Conservation (phyloP, 192 early-diverging fungal species). For the Coemansia sp. region DNA sequence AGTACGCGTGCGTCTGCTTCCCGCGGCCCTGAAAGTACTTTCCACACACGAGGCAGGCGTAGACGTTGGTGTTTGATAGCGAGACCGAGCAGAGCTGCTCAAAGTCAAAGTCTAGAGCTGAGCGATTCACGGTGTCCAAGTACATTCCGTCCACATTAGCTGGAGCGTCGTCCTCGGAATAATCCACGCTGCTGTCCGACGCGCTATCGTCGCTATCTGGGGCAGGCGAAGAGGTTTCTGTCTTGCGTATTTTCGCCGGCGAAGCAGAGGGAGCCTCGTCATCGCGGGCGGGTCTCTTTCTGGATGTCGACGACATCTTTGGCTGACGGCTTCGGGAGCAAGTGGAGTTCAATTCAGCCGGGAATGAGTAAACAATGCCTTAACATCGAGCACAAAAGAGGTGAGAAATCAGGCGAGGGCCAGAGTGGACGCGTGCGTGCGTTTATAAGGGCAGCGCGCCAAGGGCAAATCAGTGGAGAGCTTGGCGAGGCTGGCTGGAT, state of each 20-base stretch:
- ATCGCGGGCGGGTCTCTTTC: conserved; percentile 1
- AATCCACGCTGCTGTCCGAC: background rate
- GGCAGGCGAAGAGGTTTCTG: background rate
- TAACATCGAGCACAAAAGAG: too few relatives aligned
- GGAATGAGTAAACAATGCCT: too few relatives aligned
- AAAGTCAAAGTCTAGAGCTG: conserved; percentile 96
- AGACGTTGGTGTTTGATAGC: conserved; percentile 88
- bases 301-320: conserved; percentile 2
- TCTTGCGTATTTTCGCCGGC: conserved; percentile 5
- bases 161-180: background rate
- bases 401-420: too few relatives aligned
- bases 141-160: conserved; percentile 55
- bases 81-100: conserved; percentile 97
- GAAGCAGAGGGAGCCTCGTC: too few relatives aligned
- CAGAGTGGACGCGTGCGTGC: too few relatives aligned
- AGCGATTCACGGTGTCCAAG: conserved; percentile 81
- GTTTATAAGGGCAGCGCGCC: too few relatives aligned
- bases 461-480: too few relatives aligned
- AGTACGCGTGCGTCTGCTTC: conserved; percentile 86
- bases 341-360: too few relatives aligned
- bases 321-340: too few relatives aligned
- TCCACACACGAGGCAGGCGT: conserved; percentile 94
- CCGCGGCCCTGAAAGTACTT: conserved; percentile 96
- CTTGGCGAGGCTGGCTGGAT: too few relatives aligned
- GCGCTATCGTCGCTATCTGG: background rate